Evolutionary conservation across 148 eudicot genomes (phyloP).

Genomic region (Heliamphora exappendiculata): DNA sequence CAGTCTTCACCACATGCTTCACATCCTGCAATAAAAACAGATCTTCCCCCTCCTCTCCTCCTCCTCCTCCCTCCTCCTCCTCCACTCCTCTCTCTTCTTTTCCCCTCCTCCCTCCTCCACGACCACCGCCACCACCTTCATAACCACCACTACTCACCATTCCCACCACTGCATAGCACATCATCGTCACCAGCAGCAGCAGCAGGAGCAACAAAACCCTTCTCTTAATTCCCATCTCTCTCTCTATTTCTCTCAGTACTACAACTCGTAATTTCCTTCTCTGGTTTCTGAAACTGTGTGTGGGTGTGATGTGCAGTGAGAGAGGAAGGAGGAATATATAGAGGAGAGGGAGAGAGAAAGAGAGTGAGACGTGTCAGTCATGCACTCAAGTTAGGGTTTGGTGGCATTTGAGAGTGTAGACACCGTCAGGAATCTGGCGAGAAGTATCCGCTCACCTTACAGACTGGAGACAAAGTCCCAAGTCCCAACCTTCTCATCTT

Average conservation of each 20-base stretch:
- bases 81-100: constrained; percentile 8
- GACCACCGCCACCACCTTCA: constrained; percentile 11
- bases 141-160: constrained; percentile 18
- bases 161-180: constrained; percentile 22
- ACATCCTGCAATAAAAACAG: constrained; percentile 45
- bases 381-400: constrained; percentile 8
- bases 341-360: neutral
- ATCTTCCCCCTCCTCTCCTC: constrained; percentile 16
- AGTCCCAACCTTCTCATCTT: no score
- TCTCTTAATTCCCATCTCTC: neutral
- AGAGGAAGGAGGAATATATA: constrained; percentile 7
- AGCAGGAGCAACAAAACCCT: constrained; percentile 22
- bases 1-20: constrained; percentile 50
- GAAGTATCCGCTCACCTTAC: neutral
- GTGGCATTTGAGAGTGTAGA: constrained; percentile 17
- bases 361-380: constrained; percentile 19
- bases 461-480: neutral
- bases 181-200: constrained; percentile 19
- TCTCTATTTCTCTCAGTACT: neutral
- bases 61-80: constrained; percentile 12
- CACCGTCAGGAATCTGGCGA: neutral
- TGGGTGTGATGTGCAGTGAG: neutral
- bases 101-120: constrained; percentile 4
- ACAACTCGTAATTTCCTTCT: neutral
- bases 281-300: neutral